A percentile compares a stretch with the other conserved stretches of the same genome.
Conservation (phyloP, 768 basidiomycete genomes). For the Macrolepiota fuliginosa region DNA sequence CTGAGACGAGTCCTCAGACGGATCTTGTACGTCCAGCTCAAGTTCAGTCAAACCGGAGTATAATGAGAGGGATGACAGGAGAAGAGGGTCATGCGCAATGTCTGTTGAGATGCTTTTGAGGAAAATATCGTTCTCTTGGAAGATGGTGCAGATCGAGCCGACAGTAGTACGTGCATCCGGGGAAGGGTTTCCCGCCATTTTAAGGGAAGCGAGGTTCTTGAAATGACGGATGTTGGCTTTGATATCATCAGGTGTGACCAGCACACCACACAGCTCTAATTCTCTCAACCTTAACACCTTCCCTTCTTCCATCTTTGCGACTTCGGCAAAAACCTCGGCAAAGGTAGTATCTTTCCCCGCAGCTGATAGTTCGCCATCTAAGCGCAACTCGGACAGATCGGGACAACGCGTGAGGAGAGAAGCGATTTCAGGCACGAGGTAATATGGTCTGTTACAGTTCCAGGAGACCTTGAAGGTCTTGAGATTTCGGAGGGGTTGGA, state of each 20-base stretch:
- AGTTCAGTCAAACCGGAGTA: not conserved
- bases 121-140: not conserved
- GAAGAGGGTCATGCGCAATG: not conserved
- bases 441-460: not conserved
- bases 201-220: not conserved
- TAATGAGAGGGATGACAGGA: not conserved
- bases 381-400: not conserved
- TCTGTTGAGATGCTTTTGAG: not conserved
- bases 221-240: not conserved
- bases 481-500: slow-evolving; percentile 5
- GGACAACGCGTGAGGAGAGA: slow-evolving; percentile 2
- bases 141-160: not conserved
- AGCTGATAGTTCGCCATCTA: not conserved
- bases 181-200: not conserved
- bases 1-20: not conserved
- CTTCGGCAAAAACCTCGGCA: not conserved
- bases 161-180: not conserved
- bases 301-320: not conserved
- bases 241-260: not conserved
- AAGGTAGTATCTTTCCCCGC: not conserved
- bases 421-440: not conserved
- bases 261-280: not conserved
- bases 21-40: not conserved
- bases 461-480: not conserved
- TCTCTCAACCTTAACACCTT: not conserved